Evolutionary conservation across 495 filamentous ascomycete genomes (phyloP).

Genomic region (Aspergillus nidulans): DNA sequence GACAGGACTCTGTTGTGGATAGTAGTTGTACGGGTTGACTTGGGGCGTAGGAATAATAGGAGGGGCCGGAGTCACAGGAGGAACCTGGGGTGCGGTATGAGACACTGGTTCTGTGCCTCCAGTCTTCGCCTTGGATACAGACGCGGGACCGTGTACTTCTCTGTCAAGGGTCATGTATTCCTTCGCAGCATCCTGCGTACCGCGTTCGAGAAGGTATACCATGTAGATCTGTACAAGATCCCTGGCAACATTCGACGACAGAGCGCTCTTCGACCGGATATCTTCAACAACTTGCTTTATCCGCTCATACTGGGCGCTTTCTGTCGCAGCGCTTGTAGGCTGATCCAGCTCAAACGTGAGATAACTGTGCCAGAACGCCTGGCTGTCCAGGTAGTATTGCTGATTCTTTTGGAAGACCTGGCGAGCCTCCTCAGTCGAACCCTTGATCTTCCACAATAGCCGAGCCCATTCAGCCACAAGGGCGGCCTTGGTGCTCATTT

Average conservation of each 20-base stretch:
- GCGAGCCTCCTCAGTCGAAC: constrained; percentile 77
- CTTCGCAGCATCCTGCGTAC: constrained; percentile 77
- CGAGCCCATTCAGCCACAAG: constrained; percentile 87
- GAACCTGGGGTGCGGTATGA: constrained; percentile 7
- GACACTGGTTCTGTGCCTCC: constrained; percentile 24
- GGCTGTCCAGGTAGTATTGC: constrained; percentile 80
- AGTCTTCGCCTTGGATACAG: constrained; percentile 33
- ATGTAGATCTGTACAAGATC: constrained; percentile 79
- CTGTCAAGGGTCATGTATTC: constrained; percentile 81
- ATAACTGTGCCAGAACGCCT: constrained; percentile 89
- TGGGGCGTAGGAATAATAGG: constrained; percentile 22
- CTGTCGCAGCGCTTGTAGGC: constrained; percentile 63
- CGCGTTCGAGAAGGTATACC: constrained; percentile 77
- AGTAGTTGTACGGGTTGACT: constrained; percentile 34
- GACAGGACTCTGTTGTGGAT: constrained; percentile 30
- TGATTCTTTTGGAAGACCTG: constrained; percentile 78
- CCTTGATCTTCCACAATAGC: constrained; percentile 87
- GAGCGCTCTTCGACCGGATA: constrained; percentile 67
- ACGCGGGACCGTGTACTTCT: constrained; percentile 69
- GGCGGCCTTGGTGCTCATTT: constrained; percentile 78
- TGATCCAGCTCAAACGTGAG: constrained; percentile 87
- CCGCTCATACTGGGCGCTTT: constrained; percentile 61
- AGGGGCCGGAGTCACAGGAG: constrained; percentile 15
- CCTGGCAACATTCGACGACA: constrained; percentile 63
- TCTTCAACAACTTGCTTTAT: constrained; percentile 80